Conservation (phyloP, 2,329 filamentous ascomycete genomes). For the Botrytis fragariae region DNA sequence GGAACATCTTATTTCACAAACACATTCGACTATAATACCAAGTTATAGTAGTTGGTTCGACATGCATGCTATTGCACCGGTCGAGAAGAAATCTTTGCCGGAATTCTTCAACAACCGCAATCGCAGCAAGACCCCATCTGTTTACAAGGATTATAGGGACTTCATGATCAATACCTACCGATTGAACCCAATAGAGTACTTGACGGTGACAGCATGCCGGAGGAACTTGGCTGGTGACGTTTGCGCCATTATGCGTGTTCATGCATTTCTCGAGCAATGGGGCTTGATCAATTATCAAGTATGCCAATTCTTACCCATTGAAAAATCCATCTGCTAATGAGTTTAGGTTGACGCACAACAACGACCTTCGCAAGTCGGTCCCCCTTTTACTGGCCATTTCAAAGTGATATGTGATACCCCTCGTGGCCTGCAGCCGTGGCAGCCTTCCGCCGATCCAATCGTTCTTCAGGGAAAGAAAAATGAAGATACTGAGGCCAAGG, state of each 20-base stretch:
- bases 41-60: constrained; percentile 99
- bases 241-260: constrained; percentile 98
- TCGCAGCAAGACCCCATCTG: constrained; percentile 92
- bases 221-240: constrained; percentile 95
- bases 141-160: constrained; percentile 98
- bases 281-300: constrained; percentile 99
- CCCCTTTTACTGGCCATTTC: constrained; percentile 97
- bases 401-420: constrained; percentile 94
- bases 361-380: constrained; percentile 89
- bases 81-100: constrained; percentile 91
- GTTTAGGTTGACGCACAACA: constrained; percentile 90
- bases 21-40: constrained; percentile 91
- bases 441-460: constrained; percentile 77
- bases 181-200: constrained; percentile 90
- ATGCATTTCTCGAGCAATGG: constrained; percentile 98
- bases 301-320: constrained; percentile 32
- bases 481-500: constrained; percentile 50
- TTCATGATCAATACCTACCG: constrained; percentile 99
- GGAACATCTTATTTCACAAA: constrained; percentile 88
- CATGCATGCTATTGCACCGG: constrained; percentile 86
- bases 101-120: constrained; percentile 99
- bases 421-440: constrained; percentile 89
- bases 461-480: constrained; percentile 60
- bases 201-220: constrained; percentile 94
- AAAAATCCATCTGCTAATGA: constrained; percentile 34